Evolutionary conservation across 305 asterid genomes (phyloP), one percentile per base, ranked within the genome.

Genomic region (Fraxinus floribunda): DNA sequence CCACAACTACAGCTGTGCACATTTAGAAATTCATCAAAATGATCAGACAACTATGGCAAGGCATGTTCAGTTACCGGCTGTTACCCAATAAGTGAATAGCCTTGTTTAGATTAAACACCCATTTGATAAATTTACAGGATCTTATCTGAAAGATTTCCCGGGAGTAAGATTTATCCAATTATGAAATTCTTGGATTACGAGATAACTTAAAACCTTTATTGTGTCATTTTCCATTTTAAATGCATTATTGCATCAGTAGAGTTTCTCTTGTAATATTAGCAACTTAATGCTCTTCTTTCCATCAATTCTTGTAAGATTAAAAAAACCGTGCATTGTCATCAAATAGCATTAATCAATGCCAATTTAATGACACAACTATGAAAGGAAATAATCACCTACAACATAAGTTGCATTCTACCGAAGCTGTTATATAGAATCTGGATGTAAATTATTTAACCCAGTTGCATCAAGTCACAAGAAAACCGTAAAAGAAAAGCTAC

Each of bases 131-230:
- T 34, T 41, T 35, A 71, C 41, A 76, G 60, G 35, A 44, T 68
- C 24, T 70, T 32, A 15, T 78, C 24, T 16, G 18, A 41, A 83
- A 78, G 30, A 22, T 22, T 29, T n/a, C 26, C 49, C 16, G 20
- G 38, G 66, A 62, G 38, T 82, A 6, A 46, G 35, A 39, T 38
- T 39, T n/a, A 60, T 41, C 80, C 62, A 77, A 78, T 62, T 80
- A 6, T 11, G 24, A 74, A 77, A 62, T 46, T 38, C 75, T 26
- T 7, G 49, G 83, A 73, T 75, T 72, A 71, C 30, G 49, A 83
- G 68, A 77, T 34, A 18, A 74, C 78, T 35, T 41, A 10, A 9
- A 62, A 22, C 72, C 64, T 22, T 20, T 7, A 22, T 24, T 22
- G 32, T 22, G 16, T 24, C 30, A 52, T 52, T 22, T 62, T 22